These are phyloP conservation scores for Neonectria neomacrospora DNA, from an alignment of 2,329 filamentous ascomycete genomes.

Conservation along the genomic window DNA sequence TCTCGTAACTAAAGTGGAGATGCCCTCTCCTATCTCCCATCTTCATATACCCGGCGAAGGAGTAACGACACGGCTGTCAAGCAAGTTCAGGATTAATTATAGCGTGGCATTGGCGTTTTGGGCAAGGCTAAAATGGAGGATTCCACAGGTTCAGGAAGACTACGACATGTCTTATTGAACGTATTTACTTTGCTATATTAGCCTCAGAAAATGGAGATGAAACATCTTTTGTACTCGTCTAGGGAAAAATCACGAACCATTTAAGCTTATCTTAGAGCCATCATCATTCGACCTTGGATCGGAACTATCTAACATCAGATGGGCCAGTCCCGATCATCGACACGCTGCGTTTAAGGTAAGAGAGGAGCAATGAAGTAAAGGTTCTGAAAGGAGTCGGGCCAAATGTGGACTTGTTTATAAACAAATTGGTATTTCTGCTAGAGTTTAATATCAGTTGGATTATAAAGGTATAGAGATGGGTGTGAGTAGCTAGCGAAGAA, in stretches of 20 bases:
- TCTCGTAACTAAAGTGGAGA: conserved; percentile 11
- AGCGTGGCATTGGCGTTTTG: conserved; percentile 6
- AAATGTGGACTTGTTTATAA: no score
- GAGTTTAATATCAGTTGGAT: no score
- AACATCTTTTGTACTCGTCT: background rate
- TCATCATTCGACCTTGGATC: background rate
- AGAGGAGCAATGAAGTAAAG: background rate
- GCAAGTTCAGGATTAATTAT: conserved; percentile 6
- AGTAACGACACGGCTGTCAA: conserved; percentile 9
- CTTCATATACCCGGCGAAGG: conserved; percentile 19
- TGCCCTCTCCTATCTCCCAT: background rate
- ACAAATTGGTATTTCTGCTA: no score
- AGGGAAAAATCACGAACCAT: background rate
- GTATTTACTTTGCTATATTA: conserved; percentile 15
- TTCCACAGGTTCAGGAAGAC: background rate
- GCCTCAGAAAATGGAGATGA: background rate
- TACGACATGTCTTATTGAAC: background rate
- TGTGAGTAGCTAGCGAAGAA: no score
- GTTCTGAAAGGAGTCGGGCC: no score
- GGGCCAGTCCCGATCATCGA: background rate
- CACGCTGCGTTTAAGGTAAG: background rate
- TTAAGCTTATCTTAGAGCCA: background rate
- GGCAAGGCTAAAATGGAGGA: background rate
- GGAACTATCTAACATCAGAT: background rate
- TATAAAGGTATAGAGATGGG: no score